Conservation (phyloP, 2,329 filamentous ascomycete species). For the Purpureocillium lavendulum region DNA sequence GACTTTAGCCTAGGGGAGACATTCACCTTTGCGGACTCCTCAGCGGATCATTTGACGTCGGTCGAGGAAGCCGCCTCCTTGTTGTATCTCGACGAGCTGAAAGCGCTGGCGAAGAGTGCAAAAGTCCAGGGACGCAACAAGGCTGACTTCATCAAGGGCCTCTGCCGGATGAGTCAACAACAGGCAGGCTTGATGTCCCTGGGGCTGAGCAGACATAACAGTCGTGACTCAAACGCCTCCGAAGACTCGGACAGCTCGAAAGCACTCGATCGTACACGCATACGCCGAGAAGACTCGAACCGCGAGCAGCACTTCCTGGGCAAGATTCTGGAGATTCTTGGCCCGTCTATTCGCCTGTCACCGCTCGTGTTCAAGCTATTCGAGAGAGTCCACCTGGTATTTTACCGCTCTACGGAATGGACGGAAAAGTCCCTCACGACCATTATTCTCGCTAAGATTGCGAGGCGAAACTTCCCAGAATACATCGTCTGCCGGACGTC, state of each 20-base stretch:
- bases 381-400: slow-evolving; percentile 89
- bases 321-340: slow-evolving; percentile 70
- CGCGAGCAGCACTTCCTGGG: slow-evolving; percentile 65
- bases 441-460: slow-evolving; percentile 87
- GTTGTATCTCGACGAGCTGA: slow-evolving; percentile 81
- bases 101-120: slow-evolving; percentile 72
- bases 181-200: slow-evolving; percentile 69
- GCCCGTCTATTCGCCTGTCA: slow-evolving; percentile 77
- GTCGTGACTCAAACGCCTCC: slow-evolving; percentile 43
- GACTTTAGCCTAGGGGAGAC: slow-evolving; percentile 37
- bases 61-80: slow-evolving; percentile 78
- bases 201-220: slow-evolving; percentile 57
- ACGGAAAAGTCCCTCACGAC: slow-evolving; percentile 94
- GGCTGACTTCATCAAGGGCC: slow-evolving; percentile 63
- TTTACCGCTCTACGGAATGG: slow-evolving; percentile 94
- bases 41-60: slow-evolving; percentile 62
- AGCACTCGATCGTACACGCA: slow-evolving; percentile 5
- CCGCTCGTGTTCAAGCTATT: slow-evolving; percentile 69
- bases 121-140: slow-evolving; percentile 88
- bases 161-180: slow-evolving; percentile 64
- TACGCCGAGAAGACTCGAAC: slow-evolving; percentile 38
- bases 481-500: slow-evolving; percentile 86
- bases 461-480: slow-evolving; percentile 75
- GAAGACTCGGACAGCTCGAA: slow-evolving; percentile 28
- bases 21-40: slow-evolving; percentile 77